Evolutionary conservation across 768 basidiomycete species (phyloP).

Genomic region (Phlegmacium glaucopus): DNA sequence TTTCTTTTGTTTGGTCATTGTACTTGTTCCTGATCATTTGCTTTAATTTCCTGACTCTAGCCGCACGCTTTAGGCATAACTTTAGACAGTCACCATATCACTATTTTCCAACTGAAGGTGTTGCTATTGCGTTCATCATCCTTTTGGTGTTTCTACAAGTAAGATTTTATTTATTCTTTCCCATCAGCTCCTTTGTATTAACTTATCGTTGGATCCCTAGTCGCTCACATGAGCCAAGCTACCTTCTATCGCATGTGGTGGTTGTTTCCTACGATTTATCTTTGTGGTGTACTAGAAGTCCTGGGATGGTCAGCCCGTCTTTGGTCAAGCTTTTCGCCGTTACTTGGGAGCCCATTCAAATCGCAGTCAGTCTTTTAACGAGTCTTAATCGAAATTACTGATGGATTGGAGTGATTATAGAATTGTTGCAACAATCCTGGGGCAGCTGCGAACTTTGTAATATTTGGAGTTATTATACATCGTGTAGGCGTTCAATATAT

Average conservation of each 20-base stretch:
- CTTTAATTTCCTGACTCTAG: no score
- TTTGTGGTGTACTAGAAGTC: conserved; percentile 43
- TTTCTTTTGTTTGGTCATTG: no score
- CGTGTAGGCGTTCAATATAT: conserved; percentile 47
- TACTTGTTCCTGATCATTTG: no score
- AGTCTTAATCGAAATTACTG: background rate
- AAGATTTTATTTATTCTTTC: no score
- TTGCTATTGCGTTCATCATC: conserved; percentile 5
- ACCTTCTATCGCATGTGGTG: conserved; percentile 43
- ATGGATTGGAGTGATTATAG: conserved; percentile 19
- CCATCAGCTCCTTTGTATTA: no score
- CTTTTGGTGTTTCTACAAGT: conserved; percentile 6
- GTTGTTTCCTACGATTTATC: conserved; percentile 41
- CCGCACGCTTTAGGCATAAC: no score
- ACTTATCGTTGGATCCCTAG: no score
- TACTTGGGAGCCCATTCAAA: conserved; percentile 20
- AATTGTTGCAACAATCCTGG: conserved; percentile 41
- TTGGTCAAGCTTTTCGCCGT: conserved; percentile 36
- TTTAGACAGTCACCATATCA: conserved; percentile 4
- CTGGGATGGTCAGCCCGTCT: conserved; percentile 49
- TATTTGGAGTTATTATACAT: conserved; percentile 43
- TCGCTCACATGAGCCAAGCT: conserved; percentile 40
- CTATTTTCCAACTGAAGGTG: conserved; percentile 5
- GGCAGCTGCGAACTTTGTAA: conserved; percentile 54
- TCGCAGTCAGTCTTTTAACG: conserved; percentile 29